Evolutionary conservation across 2,329 filamentous ascomycete species (phyloP).

Genomic region (Fusarium incarnatum): DNA sequence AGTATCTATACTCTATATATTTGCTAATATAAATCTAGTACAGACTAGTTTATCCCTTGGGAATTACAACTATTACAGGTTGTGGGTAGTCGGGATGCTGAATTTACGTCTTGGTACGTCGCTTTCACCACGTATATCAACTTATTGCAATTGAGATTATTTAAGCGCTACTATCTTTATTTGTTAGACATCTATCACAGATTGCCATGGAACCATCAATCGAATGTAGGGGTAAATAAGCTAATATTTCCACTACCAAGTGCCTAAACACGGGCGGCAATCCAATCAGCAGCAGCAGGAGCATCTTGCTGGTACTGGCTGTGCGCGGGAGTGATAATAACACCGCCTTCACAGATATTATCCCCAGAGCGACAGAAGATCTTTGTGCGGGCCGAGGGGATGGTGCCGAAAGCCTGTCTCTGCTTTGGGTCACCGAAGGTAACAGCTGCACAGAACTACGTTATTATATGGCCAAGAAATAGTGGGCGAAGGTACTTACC

Average conservation of each 20-base stretch:
- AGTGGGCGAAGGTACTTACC: neutral
- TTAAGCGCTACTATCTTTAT: neutral
- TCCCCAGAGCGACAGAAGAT: neutral
- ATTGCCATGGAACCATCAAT: accelerated
- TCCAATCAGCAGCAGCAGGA: neutral
- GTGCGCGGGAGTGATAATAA: neutral
- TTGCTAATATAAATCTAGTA: no score
- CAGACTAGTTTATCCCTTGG: no score
- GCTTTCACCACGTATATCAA: neutral
- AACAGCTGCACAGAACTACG: neutral
- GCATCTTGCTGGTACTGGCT: neutral
- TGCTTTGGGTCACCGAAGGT: neutral
- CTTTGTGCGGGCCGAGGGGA: neutral
- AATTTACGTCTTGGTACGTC: neutral
- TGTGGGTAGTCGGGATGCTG: neutral
- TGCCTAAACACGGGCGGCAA: neutral
- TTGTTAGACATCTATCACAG: neutral
- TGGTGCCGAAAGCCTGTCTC: neutral
- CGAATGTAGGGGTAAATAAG: neutral
- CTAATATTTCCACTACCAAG: neutral
- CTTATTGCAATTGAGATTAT: accelerated
- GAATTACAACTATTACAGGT: no score
- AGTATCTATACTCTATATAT: no score
- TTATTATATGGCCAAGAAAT: neutral
- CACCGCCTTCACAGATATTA: neutral